These are phyloP conservation scores for Podospora fimiseda DNA, from an alignment of 495 filamentous ascomycete genomes.

Conservation along the genomic window DNA sequence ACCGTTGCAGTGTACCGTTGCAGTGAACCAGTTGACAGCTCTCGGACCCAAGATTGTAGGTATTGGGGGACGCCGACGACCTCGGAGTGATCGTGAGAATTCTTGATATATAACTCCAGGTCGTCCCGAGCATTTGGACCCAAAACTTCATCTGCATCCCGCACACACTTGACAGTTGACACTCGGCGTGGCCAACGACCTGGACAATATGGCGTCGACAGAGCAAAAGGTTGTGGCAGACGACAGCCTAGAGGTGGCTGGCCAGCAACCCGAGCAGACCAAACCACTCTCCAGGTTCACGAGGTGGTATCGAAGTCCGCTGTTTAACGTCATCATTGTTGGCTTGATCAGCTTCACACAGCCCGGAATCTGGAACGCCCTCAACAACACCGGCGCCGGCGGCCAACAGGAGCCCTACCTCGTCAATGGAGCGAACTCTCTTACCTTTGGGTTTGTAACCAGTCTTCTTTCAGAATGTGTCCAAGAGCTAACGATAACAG, in stretches of 20 bases:
- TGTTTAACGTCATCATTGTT: constrained; percentile 51
- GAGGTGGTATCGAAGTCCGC: constrained; percentile 45
- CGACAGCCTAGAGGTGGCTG: constrained; percentile 3
- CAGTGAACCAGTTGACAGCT: too few relatives aligned
- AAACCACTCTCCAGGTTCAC: constrained; percentile 30
- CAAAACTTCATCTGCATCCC: neutral
- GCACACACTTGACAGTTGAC: too few relatives aligned
- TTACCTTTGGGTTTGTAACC: constrained; percentile 40
- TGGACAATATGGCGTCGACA: constrained; percentile 16
- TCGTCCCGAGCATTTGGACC: neutral
- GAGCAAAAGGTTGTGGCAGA: constrained; percentile 14
- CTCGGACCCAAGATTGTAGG: too few relatives aligned
- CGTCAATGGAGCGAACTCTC: constrained; percentile 52
- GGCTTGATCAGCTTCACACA: constrained; percentile 52
- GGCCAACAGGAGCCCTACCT: constrained; percentile 50
- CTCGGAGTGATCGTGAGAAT: too few relatives aligned
- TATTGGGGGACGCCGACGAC: too few relatives aligned
- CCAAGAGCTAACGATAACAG: constrained; percentile 5
- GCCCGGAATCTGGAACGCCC: constrained; percentile 55
- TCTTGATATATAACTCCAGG: neutral
- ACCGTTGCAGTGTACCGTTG: too few relatives aligned
- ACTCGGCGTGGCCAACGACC: too few relatives aligned
- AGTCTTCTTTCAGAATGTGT: too few relatives aligned
- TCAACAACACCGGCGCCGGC: constrained; percentile 53
- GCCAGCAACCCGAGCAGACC: constrained; percentile 1